Conservation (phyloP, 83 land plant genomes). For the Diphasiastrum complanatum region DNA sequence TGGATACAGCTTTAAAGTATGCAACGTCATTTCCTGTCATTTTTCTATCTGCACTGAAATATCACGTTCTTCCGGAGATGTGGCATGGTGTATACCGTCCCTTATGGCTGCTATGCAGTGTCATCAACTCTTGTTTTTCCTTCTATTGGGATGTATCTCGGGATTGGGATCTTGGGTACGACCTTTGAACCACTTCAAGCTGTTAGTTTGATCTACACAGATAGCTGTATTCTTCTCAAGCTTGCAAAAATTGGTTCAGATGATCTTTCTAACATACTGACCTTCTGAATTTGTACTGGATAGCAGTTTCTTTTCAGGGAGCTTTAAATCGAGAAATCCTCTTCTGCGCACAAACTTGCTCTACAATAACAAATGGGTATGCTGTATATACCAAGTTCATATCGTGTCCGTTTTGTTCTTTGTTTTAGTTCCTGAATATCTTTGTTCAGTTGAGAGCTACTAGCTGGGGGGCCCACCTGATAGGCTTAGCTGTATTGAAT, state of each 20-base stretch:
- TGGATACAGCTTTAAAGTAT: slow-evolving; percentile 78
- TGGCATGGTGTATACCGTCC: slow-evolving; percentile 78
- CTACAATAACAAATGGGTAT: slow-evolving; percentile 73
- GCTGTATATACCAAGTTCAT: too few species aligned
- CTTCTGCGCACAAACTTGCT: slow-evolving; percentile 47
- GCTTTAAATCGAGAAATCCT: slow-evolving; percentile 56
- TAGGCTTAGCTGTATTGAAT: background rate
- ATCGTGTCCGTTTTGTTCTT: background rate
- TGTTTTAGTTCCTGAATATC: background rate
- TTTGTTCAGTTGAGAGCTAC: background rate
- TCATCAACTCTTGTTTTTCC: slow-evolving; percentile 78
- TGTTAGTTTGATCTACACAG: background rate
- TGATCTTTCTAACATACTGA: background rate
- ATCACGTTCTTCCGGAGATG: slow-evolving; percentile 66
- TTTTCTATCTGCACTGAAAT: slow-evolving; percentile 84
- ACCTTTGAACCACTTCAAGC: background rate
- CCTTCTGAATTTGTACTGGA: background rate
- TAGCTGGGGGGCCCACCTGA: background rate
- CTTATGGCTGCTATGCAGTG: slow-evolving; percentile 79
- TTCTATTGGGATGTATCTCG: slow-evolving; percentile 96
- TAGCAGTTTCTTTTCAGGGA: slow-evolving; percentile 59
- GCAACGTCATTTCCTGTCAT: slow-evolving; percentile 87
- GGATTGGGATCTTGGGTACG: slow-evolving; percentile 96
- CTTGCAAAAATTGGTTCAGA: background rate
- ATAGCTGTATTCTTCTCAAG: background rate